Percentiles rank a stretch among this genome's conserved stretches.
Conservation (phyloP, 768 basidiomycete genomes). For the Lactifluus piperatus region DNA sequence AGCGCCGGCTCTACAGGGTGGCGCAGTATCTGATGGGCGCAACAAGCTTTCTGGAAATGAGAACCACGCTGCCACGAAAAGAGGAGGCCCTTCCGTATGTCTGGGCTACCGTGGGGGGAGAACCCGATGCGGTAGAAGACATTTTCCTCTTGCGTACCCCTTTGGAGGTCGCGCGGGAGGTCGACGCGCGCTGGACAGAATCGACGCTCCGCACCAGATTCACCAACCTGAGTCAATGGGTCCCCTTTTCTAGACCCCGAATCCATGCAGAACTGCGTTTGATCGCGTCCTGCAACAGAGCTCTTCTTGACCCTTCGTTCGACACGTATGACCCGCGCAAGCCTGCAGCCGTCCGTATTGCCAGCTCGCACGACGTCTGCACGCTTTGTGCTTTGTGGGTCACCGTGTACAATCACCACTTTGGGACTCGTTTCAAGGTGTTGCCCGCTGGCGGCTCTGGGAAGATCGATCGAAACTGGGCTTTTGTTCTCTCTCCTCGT, state of each 20-base stretch:
- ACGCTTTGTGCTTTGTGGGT: conserved; percentile 16
- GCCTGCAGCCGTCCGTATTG: conserved; percentile 9
- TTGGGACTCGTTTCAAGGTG: conserved; percentile 15
- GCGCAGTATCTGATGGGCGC: conserved; percentile 17
- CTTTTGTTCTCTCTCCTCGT: conserved; percentile 7
- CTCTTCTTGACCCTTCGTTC: conserved; percentile 8
- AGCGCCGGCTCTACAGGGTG: conserved; percentile 7
- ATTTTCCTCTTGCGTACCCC: conserved; percentile 12
- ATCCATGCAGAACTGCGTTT: conserved; percentile 15
- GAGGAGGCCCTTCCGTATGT: not conserved
- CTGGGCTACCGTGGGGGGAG: conserved; percentile 12
- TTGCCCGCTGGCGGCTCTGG: conserved; percentile 12
- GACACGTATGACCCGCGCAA: conserved; percentile 16
- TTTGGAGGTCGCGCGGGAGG: conserved; percentile 11
- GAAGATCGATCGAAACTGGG: conserved; percentile 13
- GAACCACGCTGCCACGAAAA: not conserved
- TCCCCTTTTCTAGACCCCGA: conserved; percentile 7
- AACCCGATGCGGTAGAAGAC: conserved; percentile 6
- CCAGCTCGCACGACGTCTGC: conserved; percentile 15
- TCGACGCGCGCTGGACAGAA: conserved; percentile 14
- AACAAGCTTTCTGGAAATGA: conserved; percentile 10
- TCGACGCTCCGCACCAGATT: conserved; percentile 5
- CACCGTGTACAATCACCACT: conserved; percentile 13
- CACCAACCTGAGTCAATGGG: conserved; percentile 3
- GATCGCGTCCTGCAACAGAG: conserved; percentile 12